Conservation (phyloP, 2,329 filamentous ascomycete genomes). For the Beauveria medogensis region DNA sequence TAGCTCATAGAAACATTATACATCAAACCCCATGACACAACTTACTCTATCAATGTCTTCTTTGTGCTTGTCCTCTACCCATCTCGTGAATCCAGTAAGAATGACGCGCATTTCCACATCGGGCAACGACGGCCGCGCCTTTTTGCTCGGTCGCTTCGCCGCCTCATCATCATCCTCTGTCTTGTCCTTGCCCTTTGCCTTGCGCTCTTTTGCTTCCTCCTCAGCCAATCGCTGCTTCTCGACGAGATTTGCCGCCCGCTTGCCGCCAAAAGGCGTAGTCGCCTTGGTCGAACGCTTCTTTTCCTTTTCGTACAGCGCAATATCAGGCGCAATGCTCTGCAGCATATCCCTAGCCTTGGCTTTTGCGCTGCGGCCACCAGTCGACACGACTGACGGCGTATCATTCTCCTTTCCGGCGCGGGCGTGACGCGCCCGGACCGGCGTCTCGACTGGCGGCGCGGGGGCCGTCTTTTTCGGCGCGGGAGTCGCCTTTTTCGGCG, state of each 20-base stretch:
- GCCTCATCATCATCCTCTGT: conserved; percentile 24
- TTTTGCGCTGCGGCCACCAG: conserved; percentile 79
- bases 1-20: conserved; percentile 15
- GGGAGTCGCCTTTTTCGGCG: background rate
- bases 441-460: conserved; percentile 26
- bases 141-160: conserved; percentile 50
- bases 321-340: conserved; percentile 72
- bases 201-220: conserved; percentile 29
- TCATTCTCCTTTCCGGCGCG: conserved; percentile 73
- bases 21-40: conserved; percentile 12
- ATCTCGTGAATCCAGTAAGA: conserved; percentile 76
- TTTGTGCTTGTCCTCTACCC: conserved; percentile 63
- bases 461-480: background rate
- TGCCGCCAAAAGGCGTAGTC: conserved; percentile 51
- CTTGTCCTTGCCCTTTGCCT: conserved; percentile 21
- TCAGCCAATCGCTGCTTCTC: conserved; percentile 35
- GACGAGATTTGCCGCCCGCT: conserved; percentile 50
- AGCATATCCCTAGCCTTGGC: conserved; percentile 70
- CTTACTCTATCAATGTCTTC: conserved; percentile 77
- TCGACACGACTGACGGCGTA: conserved; percentile 60
- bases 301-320: conserved; percentile 87
- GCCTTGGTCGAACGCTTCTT: conserved; percentile 60
- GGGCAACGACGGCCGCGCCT: conserved; percentile 49
- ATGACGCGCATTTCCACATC: conserved; percentile 67
- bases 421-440: conserved; percentile 33